Percentiles rank a stretch among this genome's conserved stretches.
These are phyloP conservation scores for Populus hybrid DNA, from an alignment of 441 rosid species.

Conservation along the genomic window DNA sequence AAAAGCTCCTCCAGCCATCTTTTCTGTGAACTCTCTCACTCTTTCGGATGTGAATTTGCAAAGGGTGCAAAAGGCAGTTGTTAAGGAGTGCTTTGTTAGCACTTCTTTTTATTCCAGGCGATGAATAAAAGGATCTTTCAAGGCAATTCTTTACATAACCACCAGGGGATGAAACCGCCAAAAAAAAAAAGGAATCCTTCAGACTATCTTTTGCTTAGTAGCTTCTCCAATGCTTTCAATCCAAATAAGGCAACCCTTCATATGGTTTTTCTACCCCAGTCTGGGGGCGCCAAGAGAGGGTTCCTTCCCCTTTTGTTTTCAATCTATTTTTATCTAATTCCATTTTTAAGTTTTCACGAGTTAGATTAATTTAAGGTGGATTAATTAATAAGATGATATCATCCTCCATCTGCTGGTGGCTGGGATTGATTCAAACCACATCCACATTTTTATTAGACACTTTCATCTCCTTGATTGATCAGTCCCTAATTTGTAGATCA, in stretches of 20 bases:
- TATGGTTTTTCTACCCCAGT: background rate
- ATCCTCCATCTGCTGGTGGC: background rate
- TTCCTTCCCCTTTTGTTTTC: background rate
- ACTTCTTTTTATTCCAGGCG: too few species aligned
- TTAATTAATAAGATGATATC: background rate
- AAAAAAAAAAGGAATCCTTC: background rate
- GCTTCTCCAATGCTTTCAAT: background rate
- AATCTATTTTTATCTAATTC: background rate
- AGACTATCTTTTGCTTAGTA: background rate
- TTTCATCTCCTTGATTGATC: too few species aligned
- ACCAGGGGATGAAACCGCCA: too few species aligned
- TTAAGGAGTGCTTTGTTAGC: too few species aligned
- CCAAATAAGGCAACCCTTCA: background rate
- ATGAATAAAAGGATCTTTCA: background rate
- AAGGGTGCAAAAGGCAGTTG: too few species aligned
- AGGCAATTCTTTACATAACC: background rate
- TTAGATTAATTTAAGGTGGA: background rate
- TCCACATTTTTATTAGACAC: too few species aligned
- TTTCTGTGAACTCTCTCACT: background rate
- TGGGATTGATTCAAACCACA: background rate
- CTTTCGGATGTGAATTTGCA: background rate
- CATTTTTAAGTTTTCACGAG: background rate
- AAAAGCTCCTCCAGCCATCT: constrained; percentile 43
- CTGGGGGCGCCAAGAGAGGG: background rate
- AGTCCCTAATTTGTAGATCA: background rate